A percentile compares a stretch with the other conserved stretches of the same genome.
Evolutionary conservation across 192 early-diverging fungal genomes (phyloP).

Genomic region (Linnemannia zychae): DNA sequence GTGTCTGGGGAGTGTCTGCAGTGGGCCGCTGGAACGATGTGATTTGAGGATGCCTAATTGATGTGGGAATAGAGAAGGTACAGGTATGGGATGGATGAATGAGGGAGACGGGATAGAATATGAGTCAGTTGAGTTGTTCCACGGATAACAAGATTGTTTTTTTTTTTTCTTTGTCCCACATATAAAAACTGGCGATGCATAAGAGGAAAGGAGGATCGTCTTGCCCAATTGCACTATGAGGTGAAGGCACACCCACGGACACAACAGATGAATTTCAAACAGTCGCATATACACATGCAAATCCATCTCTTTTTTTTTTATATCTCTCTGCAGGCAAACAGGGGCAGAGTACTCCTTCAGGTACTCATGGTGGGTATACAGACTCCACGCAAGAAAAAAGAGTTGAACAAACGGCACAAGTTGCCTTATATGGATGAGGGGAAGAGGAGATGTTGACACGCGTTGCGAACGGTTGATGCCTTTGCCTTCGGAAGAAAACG

Average conservation of each 20-base stretch:
- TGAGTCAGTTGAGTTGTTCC: conserved; percentile 3
- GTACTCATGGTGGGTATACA: not conserved
- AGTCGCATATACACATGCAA: not conserved
- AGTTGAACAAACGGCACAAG: not conserved
- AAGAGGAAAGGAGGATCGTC: not conserved
- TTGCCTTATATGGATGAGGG: not conserved
- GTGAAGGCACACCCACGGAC: not conserved
- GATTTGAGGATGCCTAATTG: conserved; percentile 56
- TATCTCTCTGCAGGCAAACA: not conserved
- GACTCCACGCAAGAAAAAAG: not conserved
- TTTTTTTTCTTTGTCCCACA: not conserved
- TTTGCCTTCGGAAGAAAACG: conserved; percentile 6
- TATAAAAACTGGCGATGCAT: not conserved
- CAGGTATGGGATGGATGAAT: not conserved
- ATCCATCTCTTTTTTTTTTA: not conserved
- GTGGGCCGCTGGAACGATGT: conserved; percentile 47
- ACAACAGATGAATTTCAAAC: not conserved
- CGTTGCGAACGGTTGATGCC: not conserved
- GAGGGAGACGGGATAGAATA: not conserved
- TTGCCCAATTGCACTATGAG: not conserved
- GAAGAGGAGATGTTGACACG: conserved; percentile 11
- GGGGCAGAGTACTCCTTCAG: not conserved
- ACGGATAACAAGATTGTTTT: not conserved
- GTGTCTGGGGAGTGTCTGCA: conserved; percentile 54
- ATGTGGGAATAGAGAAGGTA: not conserved